Conservation (phyloP, 805 yeast species). For the Pichia ethanolica region DNA sequence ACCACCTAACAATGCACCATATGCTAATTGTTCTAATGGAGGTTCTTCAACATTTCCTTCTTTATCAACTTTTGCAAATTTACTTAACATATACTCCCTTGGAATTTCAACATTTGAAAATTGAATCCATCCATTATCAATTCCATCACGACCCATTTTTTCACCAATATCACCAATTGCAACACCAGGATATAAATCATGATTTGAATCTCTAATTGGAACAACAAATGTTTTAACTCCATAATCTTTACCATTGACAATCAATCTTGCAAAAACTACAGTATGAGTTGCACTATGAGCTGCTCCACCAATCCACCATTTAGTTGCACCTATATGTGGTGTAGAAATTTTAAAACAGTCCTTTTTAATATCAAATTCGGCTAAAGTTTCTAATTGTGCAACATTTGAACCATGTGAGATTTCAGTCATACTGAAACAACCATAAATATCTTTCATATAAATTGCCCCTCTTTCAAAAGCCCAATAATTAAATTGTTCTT, state of each 20-base stretch:
- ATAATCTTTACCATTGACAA: constrained; percentile 75
- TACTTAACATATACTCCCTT: constrained; percentile 71
- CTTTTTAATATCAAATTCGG: constrained; percentile 58
- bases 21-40: constrained; percentile 81
- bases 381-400: constrained; percentile 89
- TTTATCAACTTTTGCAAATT: constrained; percentile 62
- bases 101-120: constrained; percentile 80
- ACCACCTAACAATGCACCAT: constrained; percentile 81
- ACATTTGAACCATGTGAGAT: constrained; percentile 91
- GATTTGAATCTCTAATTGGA: constrained; percentile 72
- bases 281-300: constrained; percentile 90
- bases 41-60: constrained; percentile 69
- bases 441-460: constrained; percentile 56
- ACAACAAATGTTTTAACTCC: constrained; percentile 92
- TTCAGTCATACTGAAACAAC: constrained; percentile 93
- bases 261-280: constrained; percentile 75
- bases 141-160: constrained; percentile 94
- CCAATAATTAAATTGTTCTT: constrained; percentile 81
- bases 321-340: constrained; percentile 87
- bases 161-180: constrained; percentile 88
- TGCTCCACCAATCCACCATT: constrained; percentile 99
- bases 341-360: constrained; percentile 75
- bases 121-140: constrained; percentile 96
- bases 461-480: constrained; percentile 59
- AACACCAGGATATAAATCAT: constrained; percentile 71